A percentile compares a stretch with the other conserved stretches of the same genome.
phyloP scores from a whole-genome alignment of 345 rosid genomes.

The Syzygium aromaticum region DNA sequence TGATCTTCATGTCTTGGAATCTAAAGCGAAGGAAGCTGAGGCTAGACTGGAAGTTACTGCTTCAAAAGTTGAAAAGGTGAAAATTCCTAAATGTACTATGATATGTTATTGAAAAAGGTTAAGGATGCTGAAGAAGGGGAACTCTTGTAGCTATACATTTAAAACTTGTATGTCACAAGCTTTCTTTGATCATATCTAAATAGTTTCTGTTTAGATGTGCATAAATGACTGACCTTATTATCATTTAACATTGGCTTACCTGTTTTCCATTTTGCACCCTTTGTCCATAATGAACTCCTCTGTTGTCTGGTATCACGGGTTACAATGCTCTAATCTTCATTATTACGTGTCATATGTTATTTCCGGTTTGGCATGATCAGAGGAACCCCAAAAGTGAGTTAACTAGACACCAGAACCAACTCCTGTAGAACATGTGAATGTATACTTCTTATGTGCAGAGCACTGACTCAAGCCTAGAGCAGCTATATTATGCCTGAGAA shows the following conservation, averaged over 20 bases:
- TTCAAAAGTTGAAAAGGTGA: slow-evolving; percentile 47
- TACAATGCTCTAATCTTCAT: background rate
- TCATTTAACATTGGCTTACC: background rate
- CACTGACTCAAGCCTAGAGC: background rate
- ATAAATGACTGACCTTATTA: background rate
- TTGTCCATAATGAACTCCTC: background rate
- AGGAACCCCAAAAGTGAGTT: background rate
- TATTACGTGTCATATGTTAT: background rate
- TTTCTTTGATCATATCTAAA: background rate
- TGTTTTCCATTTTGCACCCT: background rate
- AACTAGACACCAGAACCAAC: background rate
- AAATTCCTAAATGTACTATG: background rate
- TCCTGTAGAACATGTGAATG: background rate
- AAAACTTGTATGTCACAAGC: background rate
- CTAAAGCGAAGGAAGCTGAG: slow-evolving; percentile 44
- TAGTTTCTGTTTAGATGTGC: background rate
- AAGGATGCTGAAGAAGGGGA: background rate
- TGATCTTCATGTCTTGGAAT: slow-evolving; percentile 55
- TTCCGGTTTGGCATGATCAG: background rate
- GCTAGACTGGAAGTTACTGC: slow-evolving; percentile 25
- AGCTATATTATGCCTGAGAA: background rate
- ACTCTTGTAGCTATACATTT: background rate
- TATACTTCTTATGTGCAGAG: background rate
- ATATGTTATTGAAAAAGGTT: background rate
- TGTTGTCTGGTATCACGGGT: background rate